Base-by-base conservation (phyloP, 202 grass and related monocot genomes). In the Eragrostis tef region DNA sequence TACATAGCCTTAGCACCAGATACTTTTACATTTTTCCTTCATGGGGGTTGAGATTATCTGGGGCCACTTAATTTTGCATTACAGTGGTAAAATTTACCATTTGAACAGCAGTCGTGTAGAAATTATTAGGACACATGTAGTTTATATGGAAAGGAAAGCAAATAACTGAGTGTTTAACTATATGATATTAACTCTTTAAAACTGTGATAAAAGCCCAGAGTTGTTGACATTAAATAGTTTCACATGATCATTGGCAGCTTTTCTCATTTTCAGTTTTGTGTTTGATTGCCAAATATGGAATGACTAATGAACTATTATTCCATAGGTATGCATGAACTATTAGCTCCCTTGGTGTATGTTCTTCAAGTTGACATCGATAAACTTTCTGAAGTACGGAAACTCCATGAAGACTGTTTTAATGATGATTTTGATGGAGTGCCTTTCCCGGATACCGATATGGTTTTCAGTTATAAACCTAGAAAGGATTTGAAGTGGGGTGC, bases 271-370 rank as follows among this genome's bases (percentile, higher is more conserved):
- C 21, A 0, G 34, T 57, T 41, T 62, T 79, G 47, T 48, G 11
- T 86, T 70, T 63, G 44, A 57, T 75, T 70, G 36, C 24, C 31
- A 25, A 75, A 69, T 80, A 51, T 60, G 39, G 17, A 63, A 63
- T 73, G 65, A 84, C 71, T 54, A 64, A 76, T 73, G 64, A 20
- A 49, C 45, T 86, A 48, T 70, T 53, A 62, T 74, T 34, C 24
- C 64, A 72, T 85, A 98, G 95, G 95, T 89, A 98, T 94, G 95
- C 95, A 98, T 68, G 97, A 99, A 82, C 56, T 99, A 60, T 84
- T 99, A 79, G 97, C 97, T 81, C 97, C 97, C 52, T 77, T 99
- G 29, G 87, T 99, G 21, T 99, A 96, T 84, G 97, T 92, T 80
- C 90, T 99, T 88, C 97, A 96, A 74, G 85, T 93, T 24, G 97